Evolutionary conservation across 2,329 filamentous ascomycete genomes (phyloP).

Genomic region (Chaetomium strumarium): DNA sequence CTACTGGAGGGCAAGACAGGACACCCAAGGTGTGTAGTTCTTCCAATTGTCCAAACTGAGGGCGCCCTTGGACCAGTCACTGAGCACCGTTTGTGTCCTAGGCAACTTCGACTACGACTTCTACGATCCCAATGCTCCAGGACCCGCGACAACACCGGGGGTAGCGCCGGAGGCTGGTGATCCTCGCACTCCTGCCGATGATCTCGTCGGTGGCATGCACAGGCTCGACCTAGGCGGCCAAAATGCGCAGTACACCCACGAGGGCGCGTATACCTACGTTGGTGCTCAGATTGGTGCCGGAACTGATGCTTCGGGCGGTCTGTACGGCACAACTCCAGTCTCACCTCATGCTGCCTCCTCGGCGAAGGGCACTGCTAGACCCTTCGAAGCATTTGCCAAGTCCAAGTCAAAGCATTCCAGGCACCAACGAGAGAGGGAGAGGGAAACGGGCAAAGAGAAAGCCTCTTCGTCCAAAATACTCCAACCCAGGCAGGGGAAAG

Average conservation of each 20-base stretch:
- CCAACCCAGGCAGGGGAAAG: background rate
- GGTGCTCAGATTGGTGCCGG: background rate
- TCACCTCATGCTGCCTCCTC: background rate
- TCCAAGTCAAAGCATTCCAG: background rate
- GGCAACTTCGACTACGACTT: conserved; percentile 13
- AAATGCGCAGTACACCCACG: conserved; percentile 8
- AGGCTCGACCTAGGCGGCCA: conserved; percentile 4
- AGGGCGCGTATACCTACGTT: conserved; percentile 2
- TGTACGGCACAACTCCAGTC: background rate
- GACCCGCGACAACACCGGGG: background rate
- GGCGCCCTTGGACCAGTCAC: background rate
- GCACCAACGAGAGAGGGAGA: too few species aligned
- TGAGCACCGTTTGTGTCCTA: conserved; percentile 2
- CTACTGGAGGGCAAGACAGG: conserved; percentile 28
- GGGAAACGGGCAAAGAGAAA: background rate
- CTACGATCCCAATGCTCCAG: background rate
- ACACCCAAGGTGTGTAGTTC: conserved; percentile 26
- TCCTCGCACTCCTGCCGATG: conserved; percentile 11
- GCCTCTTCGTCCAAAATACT: background rate
- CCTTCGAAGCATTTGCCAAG: background rate
- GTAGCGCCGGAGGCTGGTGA: too few species aligned
- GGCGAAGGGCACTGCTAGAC: conserved; percentile 1
- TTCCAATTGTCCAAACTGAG: background rate
- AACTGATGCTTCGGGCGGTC: background rate
- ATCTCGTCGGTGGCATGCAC: conserved; percentile 1